A percentile compares a stretch with the other conserved stretches of the same genome.
Evolutionary conservation across 192 early-diverging fungal species (phyloP).

Genomic region (Coemansia pectinata): DNA sequence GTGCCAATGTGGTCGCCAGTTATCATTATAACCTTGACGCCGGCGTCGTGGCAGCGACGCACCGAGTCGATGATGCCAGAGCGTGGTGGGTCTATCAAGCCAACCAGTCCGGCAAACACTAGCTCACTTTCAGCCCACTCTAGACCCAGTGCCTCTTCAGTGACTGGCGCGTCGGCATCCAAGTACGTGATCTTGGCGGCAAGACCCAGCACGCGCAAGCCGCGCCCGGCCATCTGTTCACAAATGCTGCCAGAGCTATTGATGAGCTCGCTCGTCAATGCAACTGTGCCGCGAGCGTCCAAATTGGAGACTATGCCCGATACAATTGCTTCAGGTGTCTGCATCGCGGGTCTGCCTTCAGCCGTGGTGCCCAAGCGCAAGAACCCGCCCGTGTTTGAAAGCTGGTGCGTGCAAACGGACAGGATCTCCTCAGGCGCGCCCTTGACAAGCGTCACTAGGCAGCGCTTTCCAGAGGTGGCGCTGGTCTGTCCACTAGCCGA

Average conservation of each 20-base stretch:
- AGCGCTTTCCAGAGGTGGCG: slow-evolving; percentile 10
- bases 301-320: slow-evolving; percentile 24
- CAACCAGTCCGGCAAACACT: slow-evolving; percentile 86
- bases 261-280: slow-evolving; percentile 31
- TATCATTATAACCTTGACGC: slow-evolving; percentile 96
- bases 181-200: slow-evolving; percentile 69
- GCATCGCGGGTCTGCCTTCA: slow-evolving; percentile 20
- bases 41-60: slow-evolving; percentile 81
- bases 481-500: not conserved
- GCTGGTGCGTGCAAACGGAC: slow-evolving; percentile 50
- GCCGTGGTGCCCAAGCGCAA: slow-evolving; percentile 16
- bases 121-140: slow-evolving; percentile 69
- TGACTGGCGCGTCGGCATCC: slow-evolving; percentile 51
- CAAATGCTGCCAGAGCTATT: slow-evolving; percentile 30
- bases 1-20: slow-evolving; percentile 96
- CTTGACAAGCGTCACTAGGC: slow-evolving; percentile 72
- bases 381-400: slow-evolving; percentile 30
- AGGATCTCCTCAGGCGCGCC: slow-evolving; percentile 93
- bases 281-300: slow-evolving; percentile 26
- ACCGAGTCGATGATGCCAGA: slow-evolving; percentile 81
- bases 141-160: slow-evolving; percentile 34
- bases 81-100: slow-evolving; percentile 91
- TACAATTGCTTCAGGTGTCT: slow-evolving; percentile 11
- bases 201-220: slow-evolving; percentile 87
- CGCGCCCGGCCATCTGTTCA: slow-evolving; percentile 76